Evolutionary conservation across 768 basidiomycete genomes (phyloP), one percentile per base, ranked within the genome.

Genomic region (Asterophora parasitica): DNA sequence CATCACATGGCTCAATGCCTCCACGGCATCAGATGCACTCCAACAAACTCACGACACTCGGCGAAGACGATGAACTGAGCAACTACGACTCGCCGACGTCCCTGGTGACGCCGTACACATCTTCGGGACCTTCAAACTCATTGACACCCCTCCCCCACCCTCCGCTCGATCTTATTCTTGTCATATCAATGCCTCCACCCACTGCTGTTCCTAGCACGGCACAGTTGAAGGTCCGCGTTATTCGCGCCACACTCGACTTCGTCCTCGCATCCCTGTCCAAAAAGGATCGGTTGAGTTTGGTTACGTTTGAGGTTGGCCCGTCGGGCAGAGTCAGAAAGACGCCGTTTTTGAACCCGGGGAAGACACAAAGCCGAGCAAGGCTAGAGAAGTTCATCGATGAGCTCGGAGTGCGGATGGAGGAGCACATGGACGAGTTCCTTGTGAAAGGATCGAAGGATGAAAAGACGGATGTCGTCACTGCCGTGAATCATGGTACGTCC

Each of bases 381-480:
- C 71, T 97, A 33, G 74, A 77, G 48, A 82, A 77, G 61, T 94
- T 96, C 63, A 76, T 96, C 30, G 85, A 91, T 44, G 82, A 82
- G 55, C 77, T 89, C 12, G 75, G 69, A 58, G 67, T 40, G 55
- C 65, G 52, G 66, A 59, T 65, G 52, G 72, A 74, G 1, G 74
- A 76, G 17, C 54, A 48, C 26, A 61, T 67, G 46, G 75, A 75
- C 51, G 68, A 75, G 37, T 85, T 83, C 50, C 65, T 85, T 63
- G 81, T 90, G 15, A 74, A 82, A 50, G 82, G 82, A 11, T 81
- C 81, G 49, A 85, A 85, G 61, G 94, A 97, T 13, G 94, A 97
- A 67, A 90, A 93, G 68, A 91, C 91, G 20, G 95, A 96, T 64
- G 95, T 99, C 13, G 92, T 98, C 17, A 95, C 94, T 9, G 96